Conservation (phyloP, 805 yeast genomes). For the Debaryomyces hansenii region DNA sequence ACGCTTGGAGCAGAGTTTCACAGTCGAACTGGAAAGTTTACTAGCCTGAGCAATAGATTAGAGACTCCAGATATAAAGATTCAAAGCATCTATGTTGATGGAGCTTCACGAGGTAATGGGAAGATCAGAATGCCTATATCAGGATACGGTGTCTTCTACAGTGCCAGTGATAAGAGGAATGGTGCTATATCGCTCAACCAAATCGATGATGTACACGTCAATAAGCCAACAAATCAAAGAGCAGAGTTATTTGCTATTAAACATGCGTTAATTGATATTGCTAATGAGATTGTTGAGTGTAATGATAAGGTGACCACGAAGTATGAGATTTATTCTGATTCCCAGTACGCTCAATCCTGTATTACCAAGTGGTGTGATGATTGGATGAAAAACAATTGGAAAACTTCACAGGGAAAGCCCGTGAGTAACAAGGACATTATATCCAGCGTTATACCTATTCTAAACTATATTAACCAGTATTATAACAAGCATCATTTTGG, state of each 20-base stretch:
- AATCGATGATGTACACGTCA: slow-evolving; percentile 17
- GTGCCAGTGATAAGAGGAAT: slow-evolving; percentile 53
- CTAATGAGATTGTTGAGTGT: slow-evolving; percentile 25
- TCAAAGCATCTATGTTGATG: slow-evolving; percentile 65
- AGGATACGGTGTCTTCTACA: slow-evolving; percentile 80
- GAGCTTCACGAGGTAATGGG: slow-evolving; percentile 70
- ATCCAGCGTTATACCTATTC: slow-evolving; percentile 4
- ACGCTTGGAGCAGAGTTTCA: not conserved
- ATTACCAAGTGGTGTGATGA: slow-evolving; percentile 55
- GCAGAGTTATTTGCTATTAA: slow-evolving; percentile 75
- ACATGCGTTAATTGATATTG: slow-evolving; percentile 50
- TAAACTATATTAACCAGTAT: slow-evolving; percentile 6
- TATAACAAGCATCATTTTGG: slow-evolving; percentile 1
- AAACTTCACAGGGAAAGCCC: slow-evolving; percentile 37
- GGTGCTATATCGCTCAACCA: slow-evolving; percentile 48
- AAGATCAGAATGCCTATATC: slow-evolving; percentile 31
- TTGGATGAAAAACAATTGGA: slow-evolving; percentile 63
- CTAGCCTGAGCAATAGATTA: not conserved
- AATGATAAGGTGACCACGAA: slow-evolving; percentile 11
- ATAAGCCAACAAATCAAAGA: slow-evolving; percentile 67
- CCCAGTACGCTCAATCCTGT: slow-evolving; percentile 61
- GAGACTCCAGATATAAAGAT: not conserved
- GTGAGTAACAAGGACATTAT: slow-evolving; percentile 59
- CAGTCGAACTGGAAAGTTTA: not conserved
- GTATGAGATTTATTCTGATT: slow-evolving; percentile 64